Conservation (phyloP, 2,329 filamentous ascomycete genomes). For the Microdochium trichocladiopsis region DNA sequence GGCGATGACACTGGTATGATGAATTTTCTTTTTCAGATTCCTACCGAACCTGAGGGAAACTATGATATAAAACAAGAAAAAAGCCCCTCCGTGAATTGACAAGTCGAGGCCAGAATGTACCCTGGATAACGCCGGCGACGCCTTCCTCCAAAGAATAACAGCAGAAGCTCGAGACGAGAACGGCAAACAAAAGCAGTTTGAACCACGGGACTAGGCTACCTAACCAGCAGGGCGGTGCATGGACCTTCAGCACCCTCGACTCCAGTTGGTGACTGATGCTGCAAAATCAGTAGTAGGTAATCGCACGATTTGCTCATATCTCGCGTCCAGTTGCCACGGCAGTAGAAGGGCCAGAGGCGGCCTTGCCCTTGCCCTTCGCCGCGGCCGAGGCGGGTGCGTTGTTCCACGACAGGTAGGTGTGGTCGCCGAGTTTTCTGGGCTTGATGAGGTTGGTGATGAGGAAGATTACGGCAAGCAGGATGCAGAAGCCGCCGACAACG, state of each 20-base stretch:
- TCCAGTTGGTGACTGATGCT: background rate
- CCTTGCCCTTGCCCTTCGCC: constrained; percentile 30
- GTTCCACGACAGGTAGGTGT: constrained; percentile 97
- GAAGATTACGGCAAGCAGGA: constrained; percentile 81
- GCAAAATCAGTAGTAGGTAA: background rate
- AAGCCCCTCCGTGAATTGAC: too few species aligned
- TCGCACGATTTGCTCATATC: constrained; percentile 14
- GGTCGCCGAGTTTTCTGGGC: constrained; percentile 95
- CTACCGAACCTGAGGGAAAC: too few species aligned
- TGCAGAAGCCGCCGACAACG: constrained; percentile 87
- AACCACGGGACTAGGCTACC: too few species aligned
- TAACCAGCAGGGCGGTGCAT: too few species aligned
- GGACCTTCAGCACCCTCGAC: background rate
- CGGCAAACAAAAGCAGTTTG: too few species aligned
- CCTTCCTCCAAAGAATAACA: too few species aligned
- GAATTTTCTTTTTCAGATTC: too few species aligned
- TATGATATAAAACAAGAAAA: too few species aligned
- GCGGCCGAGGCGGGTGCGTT: constrained; percentile 36
- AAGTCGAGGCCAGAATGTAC: too few species aligned
- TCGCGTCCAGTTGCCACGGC: constrained; percentile 51
- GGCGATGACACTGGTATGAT: too few species aligned
- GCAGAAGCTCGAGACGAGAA: too few species aligned
- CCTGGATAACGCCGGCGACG: too few species aligned
- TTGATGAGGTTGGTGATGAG: constrained; percentile 86
- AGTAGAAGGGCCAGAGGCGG: constrained; percentile 27